A percentile compares a stretch with the other conserved stretches of the same genome.
Evolutionary conservation across 2,329 filamentous ascomycete species (phyloP).

Genomic region (Calonectria multiphialidica): DNA sequence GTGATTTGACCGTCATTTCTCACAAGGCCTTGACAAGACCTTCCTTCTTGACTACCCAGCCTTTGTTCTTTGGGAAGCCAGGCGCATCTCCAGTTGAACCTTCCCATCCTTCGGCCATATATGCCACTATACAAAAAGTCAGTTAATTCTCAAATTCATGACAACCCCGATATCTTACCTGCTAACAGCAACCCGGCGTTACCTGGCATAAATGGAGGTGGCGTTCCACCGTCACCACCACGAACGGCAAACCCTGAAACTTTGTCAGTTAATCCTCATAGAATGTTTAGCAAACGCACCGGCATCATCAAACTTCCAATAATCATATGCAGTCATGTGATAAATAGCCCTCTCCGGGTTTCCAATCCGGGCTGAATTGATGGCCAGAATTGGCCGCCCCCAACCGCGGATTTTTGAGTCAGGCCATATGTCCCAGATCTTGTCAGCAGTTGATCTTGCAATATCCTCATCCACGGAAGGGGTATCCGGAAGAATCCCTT

Average conservation of each 20-base stretch:
- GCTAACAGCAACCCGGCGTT: conserved; percentile 53
- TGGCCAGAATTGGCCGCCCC: conserved; percentile 60
- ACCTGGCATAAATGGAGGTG: conserved; percentile 51
- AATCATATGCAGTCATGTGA: conserved; percentile 56
- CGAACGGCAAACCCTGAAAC: conserved; percentile 43
- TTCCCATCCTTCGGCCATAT: conserved; percentile 48
- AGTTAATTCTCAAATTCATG: background rate
- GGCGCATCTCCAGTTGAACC: conserved; percentile 44
- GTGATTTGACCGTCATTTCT: too few relatives aligned
- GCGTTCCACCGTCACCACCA: conserved; percentile 44
- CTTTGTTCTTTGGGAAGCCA: conserved; percentile 51
- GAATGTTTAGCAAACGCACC: conserved; percentile 29
- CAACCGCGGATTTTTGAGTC: conserved; percentile 58
- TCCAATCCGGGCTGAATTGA: conserved; percentile 57
- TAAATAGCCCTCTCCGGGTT: conserved; percentile 55
- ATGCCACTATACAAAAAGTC: conserved; percentile 44
- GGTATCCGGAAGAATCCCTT: conserved; percentile 57
- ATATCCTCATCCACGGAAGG: conserved; percentile 51
- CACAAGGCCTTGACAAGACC: background rate
- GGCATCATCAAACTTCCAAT: conserved; percentile 56
- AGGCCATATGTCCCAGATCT: conserved; percentile 55
- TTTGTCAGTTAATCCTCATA: too few relatives aligned
- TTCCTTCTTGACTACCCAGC: conserved; percentile 46
- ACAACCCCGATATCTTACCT: background rate
- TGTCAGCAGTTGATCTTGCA: conserved; percentile 51